These are phyloP conservation scores for Hypericum perforatum DNA, from an alignment of 345 rosid genomes.

Conservation along the genomic window DNA sequence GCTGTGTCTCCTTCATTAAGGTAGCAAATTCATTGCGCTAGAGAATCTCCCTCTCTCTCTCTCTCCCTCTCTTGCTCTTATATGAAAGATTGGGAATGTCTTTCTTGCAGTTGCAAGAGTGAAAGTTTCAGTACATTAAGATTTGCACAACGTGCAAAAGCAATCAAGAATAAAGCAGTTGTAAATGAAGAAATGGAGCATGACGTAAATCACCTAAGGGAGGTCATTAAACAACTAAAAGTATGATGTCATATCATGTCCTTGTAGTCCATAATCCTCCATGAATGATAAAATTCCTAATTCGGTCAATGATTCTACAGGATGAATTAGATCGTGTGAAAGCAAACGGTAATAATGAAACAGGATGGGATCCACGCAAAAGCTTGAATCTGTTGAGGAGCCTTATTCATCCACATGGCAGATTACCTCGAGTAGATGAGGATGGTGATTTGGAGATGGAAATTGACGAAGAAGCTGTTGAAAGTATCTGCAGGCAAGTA, in stretches of 20 bases:
- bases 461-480: constrained; percentile 95
- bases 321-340: constrained; percentile 86
- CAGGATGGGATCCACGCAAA: constrained; percentile 85
- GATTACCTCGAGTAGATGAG: constrained; percentile 54
- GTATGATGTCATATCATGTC: constrained; percentile 28
- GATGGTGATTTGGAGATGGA: constrained; percentile 99
- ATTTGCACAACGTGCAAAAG: constrained; percentile 97
- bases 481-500: constrained; percentile 56
- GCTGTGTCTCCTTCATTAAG: constrained; percentile 88
- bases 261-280: too few relatives aligned
- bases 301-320: constrained; percentile 26
- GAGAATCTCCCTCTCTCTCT: not conserved
- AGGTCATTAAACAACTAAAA: constrained; percentile 79
- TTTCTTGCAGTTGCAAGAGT: constrained; percentile 67
- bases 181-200: constrained; percentile 97
- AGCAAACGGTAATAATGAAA: constrained; percentile 50
- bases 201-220: constrained; percentile 81
- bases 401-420: constrained; percentile 56
- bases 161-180: constrained; percentile 86
- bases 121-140: constrained; percentile 93
- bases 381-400: constrained; percentile 84
- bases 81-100: constrained; percentile 6
- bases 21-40: constrained; percentile 24
- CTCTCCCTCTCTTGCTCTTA: not conserved
- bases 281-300: too few relatives aligned